Evolutionary conservation across 208 protist genomes (phyloP).

Genomic region (Sergeia podlipaevii): DNA sequence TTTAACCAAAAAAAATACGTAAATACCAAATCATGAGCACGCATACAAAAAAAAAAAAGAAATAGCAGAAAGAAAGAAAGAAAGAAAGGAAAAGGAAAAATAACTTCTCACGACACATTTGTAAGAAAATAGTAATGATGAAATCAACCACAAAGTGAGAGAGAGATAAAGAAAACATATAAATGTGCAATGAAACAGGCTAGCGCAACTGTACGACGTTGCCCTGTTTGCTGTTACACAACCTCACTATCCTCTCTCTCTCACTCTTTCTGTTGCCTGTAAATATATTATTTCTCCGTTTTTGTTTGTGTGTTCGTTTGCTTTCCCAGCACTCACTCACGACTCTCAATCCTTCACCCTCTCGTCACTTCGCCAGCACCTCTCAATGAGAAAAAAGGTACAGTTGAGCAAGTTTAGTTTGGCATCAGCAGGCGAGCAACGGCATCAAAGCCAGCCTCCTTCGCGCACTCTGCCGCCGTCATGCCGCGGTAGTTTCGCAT

Average conservation of each 20-base stretch:
- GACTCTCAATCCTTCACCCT: no score
- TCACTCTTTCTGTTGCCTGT: no score
- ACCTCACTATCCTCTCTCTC: no score
- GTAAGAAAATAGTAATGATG: neutral
- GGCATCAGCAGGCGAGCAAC: constrained; percentile 50
- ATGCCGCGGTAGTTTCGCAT: constrained; percentile 38
- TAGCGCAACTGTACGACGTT: no score
- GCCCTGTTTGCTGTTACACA: no score
- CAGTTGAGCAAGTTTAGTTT: constrained; percentile 11
- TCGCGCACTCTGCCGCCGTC: constrained; percentile 68
- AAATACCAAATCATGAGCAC: neutral
- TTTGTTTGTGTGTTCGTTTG: no score
- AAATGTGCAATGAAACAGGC: neutral
- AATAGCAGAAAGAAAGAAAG: neutral
- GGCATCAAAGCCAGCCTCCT: constrained; percentile 57
- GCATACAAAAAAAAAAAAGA: constrained; percentile 8
- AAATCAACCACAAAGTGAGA: neutral
- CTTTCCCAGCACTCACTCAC: no score
- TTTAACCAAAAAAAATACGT: neutral
- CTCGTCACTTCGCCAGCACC: no score
- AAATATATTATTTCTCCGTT: no score
- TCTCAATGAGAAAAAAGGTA: no score
- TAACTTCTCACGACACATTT: neutral
- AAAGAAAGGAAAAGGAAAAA: neutral
- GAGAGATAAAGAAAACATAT: constrained; percentile 1